Evolutionary conservation across 2,329 filamentous ascomycete genomes (phyloP).

Genomic region (Emergomyces pasteurianus): DNA sequence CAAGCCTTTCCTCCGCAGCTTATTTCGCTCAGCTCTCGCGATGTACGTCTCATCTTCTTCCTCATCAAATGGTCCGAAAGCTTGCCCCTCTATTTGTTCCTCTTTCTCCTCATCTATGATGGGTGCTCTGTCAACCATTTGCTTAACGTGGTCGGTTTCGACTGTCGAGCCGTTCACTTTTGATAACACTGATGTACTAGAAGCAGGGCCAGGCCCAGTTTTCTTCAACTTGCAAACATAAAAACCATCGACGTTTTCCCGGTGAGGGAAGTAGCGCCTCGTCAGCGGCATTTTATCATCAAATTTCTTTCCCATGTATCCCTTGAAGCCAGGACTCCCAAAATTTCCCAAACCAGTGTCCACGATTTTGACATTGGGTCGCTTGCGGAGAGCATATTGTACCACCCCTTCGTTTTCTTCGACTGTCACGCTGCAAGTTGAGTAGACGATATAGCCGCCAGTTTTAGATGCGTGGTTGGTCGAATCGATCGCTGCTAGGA

Average conservation of each 20-base stretch:
- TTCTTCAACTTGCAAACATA: slow-evolving; percentile 98
- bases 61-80: slow-evolving; percentile 64
- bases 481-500: slow-evolving; percentile 87
- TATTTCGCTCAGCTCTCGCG: slow-evolving; percentile 59
- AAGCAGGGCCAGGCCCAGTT: slow-evolving; percentile 56
- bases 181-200: slow-evolving; percentile 13
- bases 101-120: slow-evolving; percentile 35
- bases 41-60: slow-evolving; percentile 62
- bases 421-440: slow-evolving; percentile 86
- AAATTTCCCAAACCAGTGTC: slow-evolving; percentile 75
- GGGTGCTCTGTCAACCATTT: slow-evolving; percentile 56
- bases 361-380: slow-evolving; percentile 87
- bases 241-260: slow-evolving; percentile 95
- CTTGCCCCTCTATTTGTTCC: slow-evolving; percentile 30
- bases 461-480: slow-evolving; percentile 86
- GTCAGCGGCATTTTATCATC: slow-evolving; percentile 73
- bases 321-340: slow-evolving; percentile 84
- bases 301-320: slow-evolving; percentile 84
- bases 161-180: slow-evolving; percentile 12
- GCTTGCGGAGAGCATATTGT: slow-evolving; percentile 79
- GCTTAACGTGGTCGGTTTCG: slow-evolving; percentile 23
- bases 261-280: slow-evolving; percentile 76
- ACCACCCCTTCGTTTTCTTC: slow-evolving; percentile 93
- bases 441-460: slow-evolving; percentile 91
- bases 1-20: slow-evolving; percentile 60